Evolutionary conservation across 352 stramenopile species (phyloP), one percentile per base, ranked within the genome.

Genomic region (Globisporangium nunn): DNA sequence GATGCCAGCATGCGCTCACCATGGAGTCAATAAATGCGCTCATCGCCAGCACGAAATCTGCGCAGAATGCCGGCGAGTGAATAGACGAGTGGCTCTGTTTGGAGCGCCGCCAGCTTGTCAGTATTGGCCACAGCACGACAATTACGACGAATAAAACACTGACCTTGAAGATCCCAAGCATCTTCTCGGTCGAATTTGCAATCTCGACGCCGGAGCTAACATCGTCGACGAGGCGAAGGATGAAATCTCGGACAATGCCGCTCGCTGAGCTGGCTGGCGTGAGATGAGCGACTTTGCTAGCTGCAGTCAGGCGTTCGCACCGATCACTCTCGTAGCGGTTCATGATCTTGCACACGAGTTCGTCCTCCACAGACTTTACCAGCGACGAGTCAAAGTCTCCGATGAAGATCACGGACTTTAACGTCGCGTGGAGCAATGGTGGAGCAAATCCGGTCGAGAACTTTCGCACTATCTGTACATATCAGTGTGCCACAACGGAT

Each of bases 111-210:
- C 4, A 49, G 23, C n/a, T 5, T 31, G 6, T 43, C 15, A 47
- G 15, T 17, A 40, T 8, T 1, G 11, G 37, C 11, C 18, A 40
- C 10, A 33, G 6, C 17, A 41, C 14, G 23, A 23, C 0, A 23
- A n/a, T 11, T 8, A 18, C 11, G 40, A 4, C 29, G 10, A 33
- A 4, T 0, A 3, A 18, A 7, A 11, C 28, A 23, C 61, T 46
- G 56, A 87, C 83, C 81, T 94, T 94, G 56, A 88, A 90, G 2
- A 82, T 67, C 7, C 78, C 83, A 10, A 94, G 59, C 31, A 89
- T 61, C 10, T 67, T 74, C 55, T 94, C 81, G 0, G 75, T 88
- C 17, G 58, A 67, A 28, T 84, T 87, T 1, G 81, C 81, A 2
- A 88, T 81, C 54, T 94, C 80, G 11, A 81, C 70, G 5, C 78